phyloP scores from a whole-genome alignment of 805 yeast genomes.

The Spencermartinsiella europaea region DNA sequence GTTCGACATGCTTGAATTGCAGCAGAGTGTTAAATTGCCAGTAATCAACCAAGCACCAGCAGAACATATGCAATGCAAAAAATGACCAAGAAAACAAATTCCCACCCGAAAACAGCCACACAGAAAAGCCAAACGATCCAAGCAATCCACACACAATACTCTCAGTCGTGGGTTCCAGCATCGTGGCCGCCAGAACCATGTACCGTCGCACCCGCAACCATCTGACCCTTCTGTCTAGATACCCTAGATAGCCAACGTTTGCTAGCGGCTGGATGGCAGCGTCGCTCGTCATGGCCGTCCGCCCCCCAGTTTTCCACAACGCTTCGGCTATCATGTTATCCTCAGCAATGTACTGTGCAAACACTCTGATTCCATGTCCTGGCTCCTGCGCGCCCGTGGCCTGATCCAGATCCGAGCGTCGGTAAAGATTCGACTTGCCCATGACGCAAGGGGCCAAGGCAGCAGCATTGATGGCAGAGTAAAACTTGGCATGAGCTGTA shows the following conservation, averaged over 20 bases:
- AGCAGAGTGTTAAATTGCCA: conserved; percentile 47
- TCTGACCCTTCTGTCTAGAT: conserved; percentile 62
- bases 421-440: conserved; percentile 80
- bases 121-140: conserved; percentile 57
- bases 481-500: conserved; percentile 82
- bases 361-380: conserved; percentile 53
- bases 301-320: conserved; percentile 62
- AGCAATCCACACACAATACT: conserved; percentile 58
- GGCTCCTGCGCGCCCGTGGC: conserved; percentile 21
- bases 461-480: conserved; percentile 67
- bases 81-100: conserved; percentile 24
- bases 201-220: conserved; percentile 85
- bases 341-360: conserved; percentile 81
- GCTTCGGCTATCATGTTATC: conserved; percentile 91
- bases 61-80: conserved; percentile 47
- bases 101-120: conserved; percentile 35
- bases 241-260: conserved; percentile 43
- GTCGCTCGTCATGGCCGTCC: conserved; percentile 76
- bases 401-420: conserved; percentile 51
- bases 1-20: conserved; percentile 26
- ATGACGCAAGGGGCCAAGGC: conserved; percentile 84
- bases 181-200: conserved; percentile 81
- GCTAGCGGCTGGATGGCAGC: conserved; percentile 70
- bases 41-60: conserved; percentile 66
- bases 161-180: conserved; percentile 85